These are phyloP conservation scores for Kernera saxatilis DNA, from an alignment of 345 rosid genomes.

Conservation along the genomic window DNA sequence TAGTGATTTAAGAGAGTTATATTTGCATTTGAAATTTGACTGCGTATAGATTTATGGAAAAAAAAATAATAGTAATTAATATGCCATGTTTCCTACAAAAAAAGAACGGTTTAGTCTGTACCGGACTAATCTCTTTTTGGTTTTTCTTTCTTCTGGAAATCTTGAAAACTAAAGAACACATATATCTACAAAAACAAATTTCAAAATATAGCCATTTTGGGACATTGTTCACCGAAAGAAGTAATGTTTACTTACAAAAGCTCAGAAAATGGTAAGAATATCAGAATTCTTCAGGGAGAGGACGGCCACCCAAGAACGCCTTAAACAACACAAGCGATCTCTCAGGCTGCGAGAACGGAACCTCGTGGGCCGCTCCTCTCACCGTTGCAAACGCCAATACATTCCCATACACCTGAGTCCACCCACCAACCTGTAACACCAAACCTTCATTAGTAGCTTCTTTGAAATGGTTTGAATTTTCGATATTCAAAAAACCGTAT, in stretches of 20 bases:
- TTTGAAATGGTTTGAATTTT: background rate
- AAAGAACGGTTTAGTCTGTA: too few species aligned
- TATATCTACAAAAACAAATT: background rate
- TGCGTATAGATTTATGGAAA: too few species aligned
- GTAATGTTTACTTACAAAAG: slow-evolving; percentile 8
- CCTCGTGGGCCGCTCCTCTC: slow-evolving; percentile 93
- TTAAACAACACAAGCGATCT: slow-evolving; percentile 74
- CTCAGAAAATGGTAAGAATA: background rate
- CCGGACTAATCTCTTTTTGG: background rate
- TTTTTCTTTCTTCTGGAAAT: background rate
- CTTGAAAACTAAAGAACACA: background rate
- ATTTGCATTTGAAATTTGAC: too few species aligned
- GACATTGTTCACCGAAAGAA: background rate
- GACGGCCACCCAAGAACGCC: slow-evolving; percentile 54
- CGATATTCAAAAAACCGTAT: background rate
- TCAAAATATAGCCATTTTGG: background rate
- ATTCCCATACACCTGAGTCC: slow-evolving; percentile 85
- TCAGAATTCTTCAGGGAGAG: slow-evolving; percentile 72
- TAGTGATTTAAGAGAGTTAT: too few species aligned
- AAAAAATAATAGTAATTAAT: too few species aligned
- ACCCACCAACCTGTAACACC: slow-evolving; percentile 73
- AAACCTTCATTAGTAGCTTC: background rate
- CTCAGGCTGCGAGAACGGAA: slow-evolving; percentile 87
- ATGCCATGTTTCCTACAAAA: too few species aligned
- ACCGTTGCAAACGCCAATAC: slow-evolving; percentile 75